Conservation (phyloP, 352 stramenopile genomes). For the Pythium volutum region DNA sequence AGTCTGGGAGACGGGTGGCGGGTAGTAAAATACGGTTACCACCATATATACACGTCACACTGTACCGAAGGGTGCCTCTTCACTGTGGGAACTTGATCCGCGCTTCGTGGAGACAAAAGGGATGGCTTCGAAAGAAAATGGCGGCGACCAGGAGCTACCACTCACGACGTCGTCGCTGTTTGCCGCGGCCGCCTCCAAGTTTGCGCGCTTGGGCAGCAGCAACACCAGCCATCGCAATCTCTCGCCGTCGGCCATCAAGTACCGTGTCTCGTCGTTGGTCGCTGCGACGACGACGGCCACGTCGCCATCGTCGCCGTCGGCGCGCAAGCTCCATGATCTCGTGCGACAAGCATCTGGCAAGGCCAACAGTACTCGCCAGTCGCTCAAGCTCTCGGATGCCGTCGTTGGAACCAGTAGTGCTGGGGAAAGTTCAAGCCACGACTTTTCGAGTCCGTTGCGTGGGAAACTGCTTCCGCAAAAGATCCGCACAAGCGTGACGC, state of each 20-base stretch:
- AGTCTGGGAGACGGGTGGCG: background rate
- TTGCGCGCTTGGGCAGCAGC: constrained; percentile 9
- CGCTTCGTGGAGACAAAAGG: background rate
- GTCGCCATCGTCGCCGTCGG: background rate
- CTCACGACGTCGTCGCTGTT: constrained; percentile 5
- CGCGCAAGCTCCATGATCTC: constrained; percentile 10
- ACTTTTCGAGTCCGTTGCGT: background rate
- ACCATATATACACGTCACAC: constrained; percentile 8
- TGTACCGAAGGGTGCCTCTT: background rate
- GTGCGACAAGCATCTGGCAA: constrained; percentile 13
- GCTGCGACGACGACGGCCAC: background rate
- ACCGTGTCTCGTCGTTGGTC: constrained; percentile 9
- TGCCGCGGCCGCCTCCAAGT: constrained; percentile 11
- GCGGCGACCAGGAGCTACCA: background rate
- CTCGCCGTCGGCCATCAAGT: constrained; percentile 9
- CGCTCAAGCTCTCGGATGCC: constrained; percentile 14
- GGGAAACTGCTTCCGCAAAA: constrained; percentile 54
- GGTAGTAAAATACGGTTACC: constrained; percentile 8
- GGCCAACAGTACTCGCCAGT: background rate
- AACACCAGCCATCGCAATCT: background rate
- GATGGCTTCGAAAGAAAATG: constrained; percentile 7
- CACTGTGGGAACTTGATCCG: background rate
- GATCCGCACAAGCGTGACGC: constrained; percentile 46
- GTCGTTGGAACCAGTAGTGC: background rate
- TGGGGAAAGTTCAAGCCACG: background rate